phyloP scores from a whole-genome alignment of 2,329 filamentous ascomycete species.

The Fusarium sp. region DNA sequence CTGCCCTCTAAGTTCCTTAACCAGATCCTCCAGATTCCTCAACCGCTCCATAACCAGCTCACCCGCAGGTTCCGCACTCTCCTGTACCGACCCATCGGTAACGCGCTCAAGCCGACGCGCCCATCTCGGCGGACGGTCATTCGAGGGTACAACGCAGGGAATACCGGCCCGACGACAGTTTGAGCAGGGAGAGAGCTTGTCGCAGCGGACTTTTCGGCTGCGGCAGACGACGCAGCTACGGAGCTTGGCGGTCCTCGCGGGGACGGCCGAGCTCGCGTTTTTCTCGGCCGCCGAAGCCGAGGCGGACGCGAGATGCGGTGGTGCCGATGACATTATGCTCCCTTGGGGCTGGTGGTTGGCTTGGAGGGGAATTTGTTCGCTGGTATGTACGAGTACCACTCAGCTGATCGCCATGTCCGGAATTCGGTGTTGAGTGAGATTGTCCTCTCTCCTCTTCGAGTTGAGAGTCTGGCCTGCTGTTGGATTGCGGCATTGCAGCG shows the following conservation, averaged over 20 bases:
- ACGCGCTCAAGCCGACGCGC: constrained; percentile 59
- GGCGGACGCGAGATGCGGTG: constrained; percentile 18
- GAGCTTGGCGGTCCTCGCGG: constrained; percentile 43
- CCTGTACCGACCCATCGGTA: constrained; percentile 44
- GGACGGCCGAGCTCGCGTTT: constrained; percentile 29
- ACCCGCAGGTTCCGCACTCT: constrained; percentile 42
- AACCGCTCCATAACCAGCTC: constrained; percentile 58
- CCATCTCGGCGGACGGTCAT: constrained; percentile 61
- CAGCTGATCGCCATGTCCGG: too few relatives aligned
- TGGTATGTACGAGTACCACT: neutral
- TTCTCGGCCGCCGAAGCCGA: constrained; percentile 39
- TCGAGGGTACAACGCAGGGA: constrained; percentile 59
- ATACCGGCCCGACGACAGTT: constrained; percentile 64
- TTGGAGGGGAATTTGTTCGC: too few relatives aligned
- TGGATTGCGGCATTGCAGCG: neutral
- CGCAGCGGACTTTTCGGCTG: constrained; percentile 64
- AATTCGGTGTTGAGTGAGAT: neutral
- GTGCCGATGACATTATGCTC: neutral
- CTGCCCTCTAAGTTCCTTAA: constrained; percentile 58
- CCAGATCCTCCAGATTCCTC: constrained; percentile 58
- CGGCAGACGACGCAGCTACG: constrained; percentile 62
- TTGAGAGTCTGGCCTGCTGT: neutral
- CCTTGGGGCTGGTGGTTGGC: too few relatives aligned
- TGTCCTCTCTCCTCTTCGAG: neutral
- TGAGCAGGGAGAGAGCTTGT: constrained; percentile 63